Base-by-base conservation (phyloP, 2,329 filamentous ascomycete species). In the Cladosporium halotolerans region DNA sequence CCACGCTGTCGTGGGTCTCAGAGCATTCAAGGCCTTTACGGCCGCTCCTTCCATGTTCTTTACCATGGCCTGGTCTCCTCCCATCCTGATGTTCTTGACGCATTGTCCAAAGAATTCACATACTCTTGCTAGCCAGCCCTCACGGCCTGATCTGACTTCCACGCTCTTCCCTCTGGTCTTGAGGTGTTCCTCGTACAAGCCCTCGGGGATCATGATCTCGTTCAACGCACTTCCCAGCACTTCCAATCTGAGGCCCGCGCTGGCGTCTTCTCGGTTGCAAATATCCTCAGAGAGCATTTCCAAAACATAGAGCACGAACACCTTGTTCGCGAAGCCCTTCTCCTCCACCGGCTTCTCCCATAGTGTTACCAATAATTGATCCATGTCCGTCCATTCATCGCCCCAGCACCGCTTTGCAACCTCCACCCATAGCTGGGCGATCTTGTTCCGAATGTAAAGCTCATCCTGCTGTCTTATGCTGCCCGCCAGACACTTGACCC, bases 211-310 rank as follows among this genome's bases (percentile, higher is more conserved):
- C 68, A 96, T 95, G 57, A 97, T 90, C 68, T 97, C 93, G 57
- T 97, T 88, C 64, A 93, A 87, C 9, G 89, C 88, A 67, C 89
- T 88, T 67, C 90, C 95, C 57, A 99, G 79, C 52, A 88, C 82
- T 48, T 85, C 86, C 66, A 92, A 88, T 58, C 92, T 83, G 63
- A 96, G 75, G 13, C 87, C 86, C 11, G 92, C 90, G 4, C 90
- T 84, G 2, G 88, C 80, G 70, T 97, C 93, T 66, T 97, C 93
- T n/a, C 55, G 58, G 60, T 87, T 88, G 72, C 97, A 96, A 48
- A 96, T 83, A 68, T 97, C 93, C 62, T 97, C 93, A 2, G 92
- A 95, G 33, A 99, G 78, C 14, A 86, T 91, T 73, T 97, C 93
- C 47, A 99, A 78, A 42, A 97, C 82, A 55, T 86, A 86, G 33